Evolutionary conservation across 352 stramenopile genomes (phyloP).

Genomic region (Phytophthora tentaculata): DNA sequence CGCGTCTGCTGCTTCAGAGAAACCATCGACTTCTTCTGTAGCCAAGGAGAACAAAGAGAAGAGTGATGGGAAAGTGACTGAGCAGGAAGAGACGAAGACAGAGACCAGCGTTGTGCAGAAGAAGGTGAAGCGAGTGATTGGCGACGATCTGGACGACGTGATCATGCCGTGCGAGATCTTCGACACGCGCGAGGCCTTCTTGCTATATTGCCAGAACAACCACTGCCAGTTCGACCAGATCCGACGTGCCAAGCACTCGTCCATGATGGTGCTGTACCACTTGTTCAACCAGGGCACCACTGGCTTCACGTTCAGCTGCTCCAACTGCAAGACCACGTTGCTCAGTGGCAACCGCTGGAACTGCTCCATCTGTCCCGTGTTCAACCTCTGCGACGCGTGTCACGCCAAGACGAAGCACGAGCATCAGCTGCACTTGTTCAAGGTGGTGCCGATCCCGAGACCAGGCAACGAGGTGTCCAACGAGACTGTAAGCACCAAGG

Average conservation of each 20-base stretch:
- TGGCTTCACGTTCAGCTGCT: slow-evolving; percentile 98
- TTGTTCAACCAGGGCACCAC: slow-evolving; percentile 95
- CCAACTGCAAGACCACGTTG: slow-evolving; percentile 94
- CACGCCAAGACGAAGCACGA: slow-evolving; percentile 92
- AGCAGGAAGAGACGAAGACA: slow-evolving; percentile 18
- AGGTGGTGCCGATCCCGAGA: slow-evolving; percentile 89
- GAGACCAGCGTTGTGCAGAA: slow-evolving; percentile 24
- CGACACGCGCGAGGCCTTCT: slow-evolving; percentile 90
- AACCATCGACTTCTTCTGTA: slow-evolving; percentile 14
- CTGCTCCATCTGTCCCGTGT: slow-evolving; percentile 95
- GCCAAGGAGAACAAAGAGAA: slow-evolving; percentile 32
- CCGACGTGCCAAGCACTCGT: slow-evolving; percentile 82
- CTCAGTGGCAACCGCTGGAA: slow-evolving; percentile 96
- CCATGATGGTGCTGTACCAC: slow-evolving; percentile 89
- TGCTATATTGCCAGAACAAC: slow-evolving; percentile 91
- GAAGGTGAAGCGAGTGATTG: slow-evolving; percentile 44
- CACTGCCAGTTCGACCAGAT: slow-evolving; percentile 88
- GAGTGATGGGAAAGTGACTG: slow-evolving; percentile 33
- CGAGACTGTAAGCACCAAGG: slow-evolving; percentile 38
- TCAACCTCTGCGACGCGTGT: slow-evolving; percentile 96
- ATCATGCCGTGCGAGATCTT: slow-evolving; percentile 98
- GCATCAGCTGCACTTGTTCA: slow-evolving; percentile 93
- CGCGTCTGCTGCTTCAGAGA: slow-evolving; percentile 1
- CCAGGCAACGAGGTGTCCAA: slow-evolving; percentile 52
- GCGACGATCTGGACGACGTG: slow-evolving; percentile 88